phyloP scores from a whole-genome alignment of 2,329 filamentous ascomycete genomes.

The Knoxdaviesia capensis region DNA sequence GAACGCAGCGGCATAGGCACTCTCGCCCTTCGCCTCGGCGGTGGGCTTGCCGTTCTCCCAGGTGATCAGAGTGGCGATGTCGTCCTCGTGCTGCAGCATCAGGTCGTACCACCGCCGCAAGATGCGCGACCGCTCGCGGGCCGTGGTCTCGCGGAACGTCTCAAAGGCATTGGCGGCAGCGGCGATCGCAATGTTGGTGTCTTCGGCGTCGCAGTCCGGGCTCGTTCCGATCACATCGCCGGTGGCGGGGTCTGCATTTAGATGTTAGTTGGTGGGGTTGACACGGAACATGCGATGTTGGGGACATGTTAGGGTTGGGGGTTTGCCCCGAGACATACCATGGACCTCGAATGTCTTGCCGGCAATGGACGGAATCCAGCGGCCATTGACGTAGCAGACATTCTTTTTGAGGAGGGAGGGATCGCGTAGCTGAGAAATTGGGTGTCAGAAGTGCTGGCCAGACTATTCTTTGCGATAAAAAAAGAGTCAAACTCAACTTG shows the following conservation, averaged over 20 bases:
- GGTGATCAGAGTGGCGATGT: constrained; percentile 66
- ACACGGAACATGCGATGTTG: not conserved
- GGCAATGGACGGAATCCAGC: constrained; percentile 73
- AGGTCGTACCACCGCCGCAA: constrained; percentile 68
- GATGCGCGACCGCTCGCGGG: constrained; percentile 53
- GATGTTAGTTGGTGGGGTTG: not conserved
- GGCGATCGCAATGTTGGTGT: constrained; percentile 63
- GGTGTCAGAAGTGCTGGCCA: too few relatives aligned
- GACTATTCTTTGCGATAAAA: too few relatives aligned
- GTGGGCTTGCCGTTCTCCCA: constrained; percentile 81
- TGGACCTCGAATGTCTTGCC: constrained; percentile 82
- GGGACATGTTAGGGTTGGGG: not conserved
- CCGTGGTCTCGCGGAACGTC: constrained; percentile 49
- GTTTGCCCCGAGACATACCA: constrained; percentile 20
- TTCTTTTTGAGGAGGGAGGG: constrained; percentile 68
- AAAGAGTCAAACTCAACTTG: too few relatives aligned
- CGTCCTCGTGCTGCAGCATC: constrained; percentile 58
- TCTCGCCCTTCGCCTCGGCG: constrained; percentile 54
- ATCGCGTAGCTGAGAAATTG: constrained; percentile 43
- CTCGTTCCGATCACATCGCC: constrained; percentile 63
- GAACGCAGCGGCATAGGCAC: constrained; percentile 53
- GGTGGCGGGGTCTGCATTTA: constrained; percentile 51
- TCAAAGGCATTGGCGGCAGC: constrained; percentile 64
- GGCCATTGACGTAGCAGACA: constrained; percentile 70
- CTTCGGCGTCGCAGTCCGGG: constrained; percentile 63